These are phyloP conservation scores for Spizellomyces punctatus DNA, from an alignment of 192 early-diverging fungal genomes.

Conservation along the genomic window DNA sequence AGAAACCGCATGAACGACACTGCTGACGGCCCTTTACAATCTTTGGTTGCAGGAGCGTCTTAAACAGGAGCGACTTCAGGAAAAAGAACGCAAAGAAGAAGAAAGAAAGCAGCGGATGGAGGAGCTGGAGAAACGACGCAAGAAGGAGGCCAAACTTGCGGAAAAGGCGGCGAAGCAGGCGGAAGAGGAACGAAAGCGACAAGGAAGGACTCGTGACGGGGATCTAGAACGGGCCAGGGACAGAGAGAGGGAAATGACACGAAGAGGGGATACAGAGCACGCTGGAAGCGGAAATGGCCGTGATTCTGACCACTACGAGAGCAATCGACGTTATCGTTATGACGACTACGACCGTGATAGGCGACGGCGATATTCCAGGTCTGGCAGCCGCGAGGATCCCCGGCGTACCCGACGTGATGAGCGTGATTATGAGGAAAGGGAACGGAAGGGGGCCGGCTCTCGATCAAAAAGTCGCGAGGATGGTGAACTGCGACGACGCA, in stretches of 20 bases:
- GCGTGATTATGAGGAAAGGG: no score
- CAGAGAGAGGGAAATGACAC: constrained; percentile 17
- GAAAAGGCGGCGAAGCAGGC: neutral
- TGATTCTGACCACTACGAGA: no score
- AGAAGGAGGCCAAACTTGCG: constrained; percentile 17
- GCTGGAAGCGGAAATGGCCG: no score
- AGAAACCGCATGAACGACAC: neutral
- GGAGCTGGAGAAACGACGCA: constrained; percentile 40
- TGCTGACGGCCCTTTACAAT: neutral
- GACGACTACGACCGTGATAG: no score
- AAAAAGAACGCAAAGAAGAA: constrained; percentile 21
- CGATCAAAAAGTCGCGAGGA: no score
- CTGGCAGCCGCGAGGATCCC: no score
- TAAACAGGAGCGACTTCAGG: constrained; percentile 40
- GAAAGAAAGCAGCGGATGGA: constrained; percentile 29
- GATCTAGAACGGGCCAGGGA: neutral
- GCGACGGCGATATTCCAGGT: no score
- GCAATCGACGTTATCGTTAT: no score
- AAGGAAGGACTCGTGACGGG: neutral
- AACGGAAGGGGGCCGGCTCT: no score
- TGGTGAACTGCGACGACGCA: no score
- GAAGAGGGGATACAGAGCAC: no score
- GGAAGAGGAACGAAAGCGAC: neutral
- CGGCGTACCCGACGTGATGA: no score
- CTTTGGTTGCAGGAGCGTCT: constrained; percentile 23